Base-by-base conservation (phyloP, 2,329 filamentous ascomycete species). In the Aspergillus felis region DNA sequence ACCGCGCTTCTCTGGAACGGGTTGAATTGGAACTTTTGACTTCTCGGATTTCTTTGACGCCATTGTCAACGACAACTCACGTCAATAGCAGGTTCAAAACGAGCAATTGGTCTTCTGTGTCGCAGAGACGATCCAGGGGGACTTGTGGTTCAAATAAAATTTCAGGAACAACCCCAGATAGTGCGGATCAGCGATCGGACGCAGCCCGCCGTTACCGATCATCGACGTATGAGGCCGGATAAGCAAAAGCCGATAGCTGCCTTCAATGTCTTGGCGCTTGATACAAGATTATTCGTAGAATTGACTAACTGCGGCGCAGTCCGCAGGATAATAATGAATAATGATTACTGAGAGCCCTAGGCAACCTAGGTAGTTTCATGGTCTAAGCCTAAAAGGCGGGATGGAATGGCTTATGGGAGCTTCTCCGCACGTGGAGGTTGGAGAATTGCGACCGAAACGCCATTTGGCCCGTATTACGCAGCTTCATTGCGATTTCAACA, bases 1-100 rank as follows among this genome's bases (percentile, higher is more conserved):
- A 55, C 76, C 76, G 51, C 74, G 73, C 57, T 76, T 74, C 60
- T 74, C 72, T 3, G 72, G 72, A 25, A 73, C 69, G 17, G 70
- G 66, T 55, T 76, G 71, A 25, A 74, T 65, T 3, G 66, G 72
- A 4, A 71, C 57, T 47, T 65, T 63, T n/a, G 66, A 58, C 56
- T 69, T 72, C 22, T 64, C 57, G 32, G 61, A 58, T 57, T 70
- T 70, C 54, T 72, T 76, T n/a, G 69, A 61, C 47, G 71, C 61
- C 71, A 73, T 74, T 17, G 29, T 64, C 50, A 55, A 4, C 29
- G 12, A 6, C 22, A 24, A 24, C 24, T 38, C 32, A 17, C 32
- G 32, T 17, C 5, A 7, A 38, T 5, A 38, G 32, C 22, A 47
- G 42, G n/a, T 46, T 24, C 7, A 4, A 14, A 20, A 20, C 3